Conservation (phyloP, 129 eudicot species). For the Saposhnikovia divaricata region DNA sequence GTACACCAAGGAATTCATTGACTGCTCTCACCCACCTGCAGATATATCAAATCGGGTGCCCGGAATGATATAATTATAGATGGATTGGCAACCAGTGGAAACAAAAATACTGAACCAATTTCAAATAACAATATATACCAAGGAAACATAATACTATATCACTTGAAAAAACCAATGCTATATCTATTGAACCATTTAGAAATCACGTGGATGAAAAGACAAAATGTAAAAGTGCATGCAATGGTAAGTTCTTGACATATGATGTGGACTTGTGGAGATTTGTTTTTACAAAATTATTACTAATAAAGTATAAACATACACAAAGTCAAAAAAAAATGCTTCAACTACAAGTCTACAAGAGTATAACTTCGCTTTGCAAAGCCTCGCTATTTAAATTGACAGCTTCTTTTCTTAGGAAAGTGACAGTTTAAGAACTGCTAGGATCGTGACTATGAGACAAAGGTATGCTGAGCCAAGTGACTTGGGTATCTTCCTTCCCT, state of each 20-base stretch:
- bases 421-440: background rate
- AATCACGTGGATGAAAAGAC: background rate
- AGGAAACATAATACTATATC: background rate
- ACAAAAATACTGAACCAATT: background rate
- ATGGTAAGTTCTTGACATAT: background rate
- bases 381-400: background rate
- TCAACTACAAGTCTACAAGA: background rate
- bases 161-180: too few species aligned
- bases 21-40: slow-evolving; percentile 94
- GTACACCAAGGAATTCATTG: slow-evolving; percentile 65
- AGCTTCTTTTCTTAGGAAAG: background rate
- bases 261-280: background rate
- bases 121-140: background rate
- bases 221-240: background rate
- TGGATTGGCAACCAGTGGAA: background rate
- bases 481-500: background rate
- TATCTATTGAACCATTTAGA: background rate
- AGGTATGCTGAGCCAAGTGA: background rate
- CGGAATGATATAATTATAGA: background rate
- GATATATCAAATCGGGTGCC: background rate
- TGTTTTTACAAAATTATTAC: background rate
- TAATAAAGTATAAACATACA: background rate
- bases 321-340: background rate
- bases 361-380: background rate
- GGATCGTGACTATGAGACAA: background rate